phyloP scores from a whole-genome alignment of 2,329 filamentous ascomycete genomes.

The Cladosporium oxysporum region DNA sequence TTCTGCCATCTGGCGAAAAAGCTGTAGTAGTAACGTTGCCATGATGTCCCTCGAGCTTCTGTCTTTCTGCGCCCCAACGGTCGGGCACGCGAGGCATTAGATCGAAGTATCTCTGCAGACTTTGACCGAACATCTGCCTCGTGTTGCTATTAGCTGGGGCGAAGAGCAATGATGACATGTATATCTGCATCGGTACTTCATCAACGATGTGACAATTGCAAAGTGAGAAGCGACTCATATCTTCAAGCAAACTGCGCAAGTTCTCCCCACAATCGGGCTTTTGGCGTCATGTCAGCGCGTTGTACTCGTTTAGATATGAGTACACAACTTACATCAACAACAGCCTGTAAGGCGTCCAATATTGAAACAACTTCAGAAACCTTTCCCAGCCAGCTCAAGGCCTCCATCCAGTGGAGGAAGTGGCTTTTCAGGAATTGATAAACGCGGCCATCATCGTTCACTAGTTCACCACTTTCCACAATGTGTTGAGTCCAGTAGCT shows the following conservation, averaged over 20 bases:
- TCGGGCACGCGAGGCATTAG: background rate
- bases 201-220: background rate
- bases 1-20: background rate
- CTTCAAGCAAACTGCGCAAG: background rate
- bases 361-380: background rate
- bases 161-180: background rate
- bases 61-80: background rate
- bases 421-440: background rate
- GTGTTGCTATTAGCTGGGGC: background rate
- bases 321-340: background rate
- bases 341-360: background rate
- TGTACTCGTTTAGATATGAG: background rate
- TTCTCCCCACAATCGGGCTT: background rate
- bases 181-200: background rate
- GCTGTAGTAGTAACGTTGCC: background rate
- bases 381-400: conserved; percentile 1
- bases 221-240: background rate
- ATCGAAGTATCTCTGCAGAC: background rate
- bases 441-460: background rate
- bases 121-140: background rate
- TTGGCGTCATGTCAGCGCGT: background rate
- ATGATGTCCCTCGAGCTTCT: background rate
- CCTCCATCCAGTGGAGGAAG: conserved; percentile 4
- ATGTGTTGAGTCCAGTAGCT: background rate
- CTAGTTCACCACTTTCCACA: background rate